Percentiles rank a stretch among this genome's conserved stretches.
Evolutionary conservation across 2,329 filamentous ascomycete genomes (phyloP).

Genomic region (Neonectria neomacrospora): DNA sequence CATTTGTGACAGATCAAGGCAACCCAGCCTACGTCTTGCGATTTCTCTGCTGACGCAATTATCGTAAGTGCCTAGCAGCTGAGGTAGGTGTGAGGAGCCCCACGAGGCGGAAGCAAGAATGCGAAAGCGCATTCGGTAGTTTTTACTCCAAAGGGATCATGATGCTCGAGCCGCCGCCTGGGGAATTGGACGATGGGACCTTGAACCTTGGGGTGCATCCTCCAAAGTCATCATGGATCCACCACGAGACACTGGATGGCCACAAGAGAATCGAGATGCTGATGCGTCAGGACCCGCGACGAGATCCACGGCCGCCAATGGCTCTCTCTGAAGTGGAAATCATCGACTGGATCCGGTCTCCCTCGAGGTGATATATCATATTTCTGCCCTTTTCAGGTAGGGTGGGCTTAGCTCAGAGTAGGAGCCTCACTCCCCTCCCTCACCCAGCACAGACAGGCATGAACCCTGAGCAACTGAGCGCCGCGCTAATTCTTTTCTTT

Average conservation of each 20-base stretch:
- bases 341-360: conserved; percentile 26
- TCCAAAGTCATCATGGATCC: conserved; percentile 8
- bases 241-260: conserved; percentile 12
- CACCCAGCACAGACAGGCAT: conserved; percentile 22
- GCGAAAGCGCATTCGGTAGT: conserved; percentile 20
- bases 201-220: conserved; percentile 16
- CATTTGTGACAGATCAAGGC: conserved; percentile 35
- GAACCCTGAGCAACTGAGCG: conserved; percentile 23
- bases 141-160: conserved; percentile 31
- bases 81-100: conserved; percentile 24
- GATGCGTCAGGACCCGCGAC: conserved; percentile 31
- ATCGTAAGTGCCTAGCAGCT: conserved; percentile 15
- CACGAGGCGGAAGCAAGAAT: conserved; percentile 19
- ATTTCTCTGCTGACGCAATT: conserved; percentile 19
- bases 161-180: conserved; percentile 22
- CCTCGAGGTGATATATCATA: conserved; percentile 39
- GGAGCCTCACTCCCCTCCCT: conserved; percentile 27
- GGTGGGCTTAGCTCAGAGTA: conserved; percentile 38
- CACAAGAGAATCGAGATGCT: conserved; percentile 40
- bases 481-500: conserved; percentile 36
- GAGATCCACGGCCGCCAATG: conserved; percentile 40
- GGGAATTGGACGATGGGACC: conserved; percentile 11
- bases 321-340: conserved; percentile 33
- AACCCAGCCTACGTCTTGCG: conserved; percentile 12
- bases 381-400: conserved; percentile 28